Conservation (phyloP, 2,329 filamentous ascomycete species). For the Cercospora brassicicola region DNA sequence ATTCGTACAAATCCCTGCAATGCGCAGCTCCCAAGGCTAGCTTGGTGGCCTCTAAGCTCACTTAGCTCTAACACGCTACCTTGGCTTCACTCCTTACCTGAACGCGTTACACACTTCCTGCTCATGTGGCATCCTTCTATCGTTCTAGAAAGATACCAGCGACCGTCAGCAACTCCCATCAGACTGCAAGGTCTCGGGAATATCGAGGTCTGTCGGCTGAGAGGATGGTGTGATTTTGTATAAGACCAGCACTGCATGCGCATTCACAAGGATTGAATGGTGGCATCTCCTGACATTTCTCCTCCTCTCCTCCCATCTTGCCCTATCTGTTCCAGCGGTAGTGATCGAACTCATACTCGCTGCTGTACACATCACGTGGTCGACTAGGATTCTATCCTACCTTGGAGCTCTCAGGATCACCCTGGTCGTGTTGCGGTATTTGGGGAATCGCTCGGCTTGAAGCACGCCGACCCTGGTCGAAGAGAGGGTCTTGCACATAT, state of each 20-base stretch:
- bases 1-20: neutral
- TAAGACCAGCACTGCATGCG: neutral
- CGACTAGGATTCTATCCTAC: neutral
- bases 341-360: neutral
- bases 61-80: neutral
- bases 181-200: neutral
- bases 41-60: neutral
- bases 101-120: neutral
- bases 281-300: neutral
- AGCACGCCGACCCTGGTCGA: neutral
- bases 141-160: neutral
- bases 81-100: neutral
- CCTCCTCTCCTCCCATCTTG: neutral
- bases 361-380: neutral
- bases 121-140: neutral
- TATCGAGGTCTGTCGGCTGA: neutral
- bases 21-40: neutral
- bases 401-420: neutral
- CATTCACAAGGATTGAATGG: neutral
- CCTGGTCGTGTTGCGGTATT: neutral
- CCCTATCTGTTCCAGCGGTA: neutral
- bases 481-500: neutral
- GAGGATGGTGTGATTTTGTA: neutral
- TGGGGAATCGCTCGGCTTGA: neutral
- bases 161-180: neutral